Conservation (phyloP, 1,284 basidiomycete genomes). For the Anthracocystis setariae region DNA sequence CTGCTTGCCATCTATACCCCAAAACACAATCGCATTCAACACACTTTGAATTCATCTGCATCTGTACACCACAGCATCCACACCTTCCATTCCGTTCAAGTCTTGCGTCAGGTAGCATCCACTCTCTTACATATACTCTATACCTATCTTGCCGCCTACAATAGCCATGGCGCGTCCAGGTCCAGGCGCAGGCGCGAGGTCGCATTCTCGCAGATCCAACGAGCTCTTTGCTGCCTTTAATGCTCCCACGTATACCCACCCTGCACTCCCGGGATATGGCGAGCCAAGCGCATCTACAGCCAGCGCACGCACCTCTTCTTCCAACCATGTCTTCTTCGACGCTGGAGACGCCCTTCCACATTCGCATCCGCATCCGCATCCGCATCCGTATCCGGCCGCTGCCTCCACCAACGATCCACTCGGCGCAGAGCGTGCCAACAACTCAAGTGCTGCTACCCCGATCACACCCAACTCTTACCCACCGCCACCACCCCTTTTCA, state of each 20-base stretch:
- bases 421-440: conserved; percentile 31
- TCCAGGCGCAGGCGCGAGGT: conserved; percentile 17
- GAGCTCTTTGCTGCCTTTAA: conserved; percentile 47
- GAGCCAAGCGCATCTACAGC: conserved; percentile 23
- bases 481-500: conserved; percentile 9
- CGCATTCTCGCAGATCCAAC: conserved; percentile 30
- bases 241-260: conserved; percentile 21
- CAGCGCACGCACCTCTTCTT: conserved; percentile 6
- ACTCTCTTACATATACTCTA: no score
- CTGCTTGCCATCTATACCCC: no score
- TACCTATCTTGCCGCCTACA: no score
- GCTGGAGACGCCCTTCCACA: conserved; percentile 53
- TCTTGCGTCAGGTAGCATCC: no score
- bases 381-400: conserved; percentile 10
- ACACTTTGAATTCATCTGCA: no score
- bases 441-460: background rate
- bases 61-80: no score
- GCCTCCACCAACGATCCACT: conserved; percentile 37
- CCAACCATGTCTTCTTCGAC: conserved; percentile 58
- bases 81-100: no score
- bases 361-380: conserved; percentile 13
- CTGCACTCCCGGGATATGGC: conserved; percentile 28
- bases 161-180: conserved; percentile 34
- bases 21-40: no score
- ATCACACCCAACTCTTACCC: conserved; percentile 5